Evolutionary conservation across 2,329 filamentous ascomycete species (phyloP).

Genomic region (Chaetomium strumarium): DNA sequence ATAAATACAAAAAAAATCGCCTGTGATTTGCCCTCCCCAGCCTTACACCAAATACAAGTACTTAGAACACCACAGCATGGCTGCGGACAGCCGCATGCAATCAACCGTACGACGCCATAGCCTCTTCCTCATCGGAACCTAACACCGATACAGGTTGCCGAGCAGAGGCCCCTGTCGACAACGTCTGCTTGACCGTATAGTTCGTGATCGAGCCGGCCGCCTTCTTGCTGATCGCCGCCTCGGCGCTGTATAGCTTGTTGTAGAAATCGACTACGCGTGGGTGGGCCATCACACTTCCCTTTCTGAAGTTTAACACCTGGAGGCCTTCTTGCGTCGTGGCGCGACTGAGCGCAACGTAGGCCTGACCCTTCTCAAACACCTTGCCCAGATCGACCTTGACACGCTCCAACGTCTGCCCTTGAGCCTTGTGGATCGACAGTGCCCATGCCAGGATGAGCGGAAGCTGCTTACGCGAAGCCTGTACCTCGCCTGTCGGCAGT

Average conservation of each 20-base stretch:
- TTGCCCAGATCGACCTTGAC: constrained; percentile 90
- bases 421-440: constrained; percentile 94
- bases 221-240: constrained; percentile 35
- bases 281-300: constrained; percentile 89
- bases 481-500: constrained; percentile 87
- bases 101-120: constrained; percentile 42
- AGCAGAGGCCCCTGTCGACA: neutral
- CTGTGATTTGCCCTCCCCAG: neutral
- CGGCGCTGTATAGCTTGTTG: constrained; percentile 69
- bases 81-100: neutral
- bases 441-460: constrained; percentile 96
- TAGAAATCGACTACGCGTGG: constrained; percentile 83
- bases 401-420: constrained; percentile 87
- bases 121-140: constrained; percentile 47
- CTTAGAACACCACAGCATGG: neutral
- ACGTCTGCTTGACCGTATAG: constrained; percentile 34
- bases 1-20: too few relatives aligned
- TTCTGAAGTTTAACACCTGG: constrained; percentile 83
- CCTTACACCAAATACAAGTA: constrained; percentile 5
- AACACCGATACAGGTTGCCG: constrained; percentile 18
- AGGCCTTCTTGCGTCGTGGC: constrained; percentile 82
- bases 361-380: constrained; percentile 95
- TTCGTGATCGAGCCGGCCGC: constrained; percentile 33
- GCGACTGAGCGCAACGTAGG: constrained; percentile 92
- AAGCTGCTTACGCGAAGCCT: constrained; percentile 75